Conservation (phyloP, 148 eudicot species). For the Chenopodium berlandieri region DNA sequence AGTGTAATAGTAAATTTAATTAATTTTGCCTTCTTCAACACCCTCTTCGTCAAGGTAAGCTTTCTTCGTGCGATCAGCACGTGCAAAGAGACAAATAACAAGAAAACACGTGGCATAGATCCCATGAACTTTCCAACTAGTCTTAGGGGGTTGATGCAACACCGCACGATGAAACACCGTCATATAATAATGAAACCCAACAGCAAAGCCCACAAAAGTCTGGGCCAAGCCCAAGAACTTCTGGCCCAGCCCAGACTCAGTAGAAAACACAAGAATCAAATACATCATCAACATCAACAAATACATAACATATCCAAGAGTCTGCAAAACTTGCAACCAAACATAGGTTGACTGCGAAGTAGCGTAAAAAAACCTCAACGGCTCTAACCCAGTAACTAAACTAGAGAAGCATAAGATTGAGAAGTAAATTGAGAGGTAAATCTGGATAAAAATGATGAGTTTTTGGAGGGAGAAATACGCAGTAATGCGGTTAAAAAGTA, state of each 20-base stretch:
- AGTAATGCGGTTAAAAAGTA: slow-evolving; percentile 60
- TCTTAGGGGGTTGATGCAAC: slow-evolving; percentile 74
- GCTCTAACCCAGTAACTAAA: slow-evolving; percentile 74
- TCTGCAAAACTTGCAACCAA: slow-evolving; percentile 72
- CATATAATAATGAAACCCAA: slow-evolving; percentile 90
- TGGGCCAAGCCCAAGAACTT: slow-evolving; percentile 77
- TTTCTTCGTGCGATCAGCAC: slow-evolving; percentile 80
- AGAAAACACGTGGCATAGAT: slow-evolving; percentile 87
- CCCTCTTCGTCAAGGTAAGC: slow-evolving; percentile 70
- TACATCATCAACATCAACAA: slow-evolving; percentile 68
- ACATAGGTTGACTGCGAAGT: slow-evolving; percentile 71
- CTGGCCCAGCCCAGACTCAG: slow-evolving; percentile 55
- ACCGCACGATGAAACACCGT: slow-evolving; percentile 85
- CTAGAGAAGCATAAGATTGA: slow-evolving; percentile 63
- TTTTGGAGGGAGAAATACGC: slow-evolving; percentile 77
- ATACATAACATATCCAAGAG: slow-evolving; percentile 70
- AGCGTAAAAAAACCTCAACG: slow-evolving; percentile 73
- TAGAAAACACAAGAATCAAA: slow-evolving; percentile 64
- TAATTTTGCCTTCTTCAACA: slow-evolving; percentile 75
- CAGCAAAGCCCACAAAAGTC: slow-evolving; percentile 71
- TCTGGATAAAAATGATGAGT: slow-evolving; percentile 71
- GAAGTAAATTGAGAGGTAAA: slow-evolving; percentile 78
- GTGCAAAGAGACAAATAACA: slow-evolving; percentile 63
- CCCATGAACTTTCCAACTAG: slow-evolving; percentile 81
- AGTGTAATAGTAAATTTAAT: slow-evolving; percentile 18